phyloP scores from a whole-genome alignment of 306 rosid genomes.

The Abrus precatorius region DNA sequence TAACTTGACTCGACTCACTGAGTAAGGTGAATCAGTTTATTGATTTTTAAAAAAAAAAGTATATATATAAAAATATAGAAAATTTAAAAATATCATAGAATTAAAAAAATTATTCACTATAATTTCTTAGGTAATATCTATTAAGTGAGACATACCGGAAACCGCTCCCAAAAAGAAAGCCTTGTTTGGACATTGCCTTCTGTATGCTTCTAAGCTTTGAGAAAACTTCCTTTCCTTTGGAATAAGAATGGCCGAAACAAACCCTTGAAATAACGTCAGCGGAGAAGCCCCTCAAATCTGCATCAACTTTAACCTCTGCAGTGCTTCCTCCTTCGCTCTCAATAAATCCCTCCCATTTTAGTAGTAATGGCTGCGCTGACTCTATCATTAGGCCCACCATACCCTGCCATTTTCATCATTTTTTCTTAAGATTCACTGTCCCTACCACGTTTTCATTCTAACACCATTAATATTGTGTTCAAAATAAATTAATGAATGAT shows the following conservation, averaged over 20 bases:
- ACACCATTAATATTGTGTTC: too few relatives aligned
- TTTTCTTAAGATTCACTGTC: constrained; percentile 23
- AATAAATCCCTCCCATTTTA: constrained; percentile 69
- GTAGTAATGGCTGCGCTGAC: constrained; percentile 65
- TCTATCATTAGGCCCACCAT: constrained; percentile 84
- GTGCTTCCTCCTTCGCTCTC: constrained; percentile 52
- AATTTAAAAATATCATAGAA: too few relatives aligned
- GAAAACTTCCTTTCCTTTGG: constrained; percentile 78
- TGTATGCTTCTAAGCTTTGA: constrained; percentile 81
- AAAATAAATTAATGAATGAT: too few relatives aligned
- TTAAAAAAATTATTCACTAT: too few relatives aligned
- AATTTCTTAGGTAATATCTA: too few relatives aligned
- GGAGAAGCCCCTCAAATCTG: constrained; percentile 69
- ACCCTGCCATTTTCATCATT: constrained; percentile 61
- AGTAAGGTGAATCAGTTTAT: too few relatives aligned
- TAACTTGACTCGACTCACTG: too few relatives aligned
- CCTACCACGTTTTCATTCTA: constrained; percentile 14
- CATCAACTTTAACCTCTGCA: constrained; percentile 78
- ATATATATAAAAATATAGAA: too few relatives aligned
- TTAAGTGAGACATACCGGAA: constrained; percentile 55
- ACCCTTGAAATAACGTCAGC: constrained; percentile 94
- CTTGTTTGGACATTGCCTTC: constrained; percentile 59
- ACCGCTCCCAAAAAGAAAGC: constrained; percentile 69
- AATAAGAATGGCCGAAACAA: constrained; percentile 88
- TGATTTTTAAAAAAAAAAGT: too few relatives aligned